Base-by-base conservation (phyloP, 1,139 yeast species). In the Magnusiomyces fungicola region DNA sequence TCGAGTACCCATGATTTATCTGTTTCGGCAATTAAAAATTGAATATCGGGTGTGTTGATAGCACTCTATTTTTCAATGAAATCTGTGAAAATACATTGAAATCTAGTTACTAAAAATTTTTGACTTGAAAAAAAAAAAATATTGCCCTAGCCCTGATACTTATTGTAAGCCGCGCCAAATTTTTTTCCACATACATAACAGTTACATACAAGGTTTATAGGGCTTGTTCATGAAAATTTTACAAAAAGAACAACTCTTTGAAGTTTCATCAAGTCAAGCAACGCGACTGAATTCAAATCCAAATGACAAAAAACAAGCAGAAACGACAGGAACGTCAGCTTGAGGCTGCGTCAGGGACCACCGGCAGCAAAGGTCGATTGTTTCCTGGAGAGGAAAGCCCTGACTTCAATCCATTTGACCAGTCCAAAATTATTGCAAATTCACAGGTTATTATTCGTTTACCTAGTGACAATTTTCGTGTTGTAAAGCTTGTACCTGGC, bases 381-480 rank as follows among this genome's bases (percentile, higher is more conserved):
- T 25, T 22, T 12, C 36, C 33, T 5, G 27, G 27, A 43, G 43
- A 38, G 29, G 36, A 32, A 25, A 43, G n/a, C 29, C 37, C 50
- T 2, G 39, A 16, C 9, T 34, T 41, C 19, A 42, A 44, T 23
- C 52, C 47, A 29, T 51, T 49, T 27, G 47, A 41, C 24, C 50
- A 50, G 3, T 10, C 49, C 1, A 44, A 34, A 24, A 77, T 78
- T 27, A 59, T 65, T 29, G 70, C 74, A 22, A 68, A 75, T 54
- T 79, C 79, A 55, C 76, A 78, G 73, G 87, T 82, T 0, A 70
- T 90, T 59, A 68, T 92, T 38, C 74, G 82, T 47, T 71, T 89
- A 51, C 97, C 97, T 1, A 87, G 96, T 1, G 86, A 81, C 48
- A 85, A 86, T 50, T 66, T 81, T 60, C 84, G 85, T 61, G 74